Base-by-base conservation (phyloP, 768 basidiomycete genomes). In the Cubamyces lactineus region DNA sequence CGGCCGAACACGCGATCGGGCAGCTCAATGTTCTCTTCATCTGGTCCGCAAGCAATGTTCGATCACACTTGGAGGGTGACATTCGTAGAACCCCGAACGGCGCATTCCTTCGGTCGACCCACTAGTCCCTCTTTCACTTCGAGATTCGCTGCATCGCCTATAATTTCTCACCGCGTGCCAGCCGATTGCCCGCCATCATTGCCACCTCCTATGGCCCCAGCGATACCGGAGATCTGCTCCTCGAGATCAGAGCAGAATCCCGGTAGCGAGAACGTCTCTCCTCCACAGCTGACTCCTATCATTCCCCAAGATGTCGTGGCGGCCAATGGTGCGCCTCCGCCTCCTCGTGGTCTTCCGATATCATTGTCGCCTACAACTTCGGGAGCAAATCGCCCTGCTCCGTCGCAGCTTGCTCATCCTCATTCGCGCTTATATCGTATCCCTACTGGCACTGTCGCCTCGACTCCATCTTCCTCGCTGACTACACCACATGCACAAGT, bases 11-110 rank as follows among this genome's bases (percentile, higher is more conserved):
- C 42, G 19, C 28, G 34, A 6, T 8, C 41, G 6, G 54, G n/a
- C 15, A 1, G 38, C 15, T 40, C 53, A 19, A 11, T 7, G 16
- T 58, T 49, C 46, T 13, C 30, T 4, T 50, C 57, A 9, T 49
- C 43, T 2, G 57, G 52, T 4, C 53, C 62, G n/a, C 46, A 59
- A 23, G 52, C 57, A 1, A 59, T 63, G 62, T 63, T 53, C 40
- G 57, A 63, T 38, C 51, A 63, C 21, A 48, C 62, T 1, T 63
- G 62, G 62, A 45, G 57, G 3, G 12, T 63, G 5, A 28, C 53
- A 0, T 55, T 59, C 26, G 17, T 53, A 4, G 50, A 53, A 0
- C 13, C 38, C 9, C 34, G 34, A 11, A 34, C 34, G 11, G 16
- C 34, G 38, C 42, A 40, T 23, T 26, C 49, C 19, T 15, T 5